Evolutionary conservation across 495 filamentous ascomycete species (phyloP).

Genomic region (Corynascus novoguineensis): DNA sequence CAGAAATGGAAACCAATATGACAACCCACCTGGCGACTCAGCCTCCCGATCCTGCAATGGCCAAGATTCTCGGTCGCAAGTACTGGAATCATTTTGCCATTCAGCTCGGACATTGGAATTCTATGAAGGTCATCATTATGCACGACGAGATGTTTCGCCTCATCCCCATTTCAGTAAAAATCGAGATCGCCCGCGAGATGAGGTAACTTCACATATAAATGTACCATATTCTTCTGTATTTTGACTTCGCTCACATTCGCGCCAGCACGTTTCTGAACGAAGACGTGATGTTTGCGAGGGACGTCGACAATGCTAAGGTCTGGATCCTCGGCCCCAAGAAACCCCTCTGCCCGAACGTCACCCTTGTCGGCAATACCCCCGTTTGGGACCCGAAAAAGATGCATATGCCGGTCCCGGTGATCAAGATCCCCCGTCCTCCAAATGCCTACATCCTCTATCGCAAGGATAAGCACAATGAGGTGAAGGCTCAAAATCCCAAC

Average conservation of each 20-base stretch:
- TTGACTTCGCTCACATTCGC: not conserved
- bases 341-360: conserved; percentile 5
- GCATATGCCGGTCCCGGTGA: not conserved
- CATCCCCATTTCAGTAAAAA: conserved; percentile 2
- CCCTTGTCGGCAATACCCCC: conserved; percentile 4
- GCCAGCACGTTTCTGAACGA: conserved; percentile 7
- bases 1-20: not conserved
- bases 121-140: conserved; percentile 21
- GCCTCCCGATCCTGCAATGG: not conserved
- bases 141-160: conserved; percentile 8
- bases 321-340: conserved; percentile 18
- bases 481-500: conserved; percentile 11
- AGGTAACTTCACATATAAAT: conserved; percentile 8
- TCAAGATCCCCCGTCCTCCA: conserved; percentile 21
- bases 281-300: conserved; percentile 18
- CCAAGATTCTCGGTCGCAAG: conserved; percentile 7
- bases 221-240: not conserved
- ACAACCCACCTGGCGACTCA: not conserved
- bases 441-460: conserved; percentile 29
- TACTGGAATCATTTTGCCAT: conserved; percentile 21
- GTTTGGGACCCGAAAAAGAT: conserved; percentile 15
- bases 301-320: conserved; percentile 8
- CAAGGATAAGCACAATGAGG: conserved; percentile 14
- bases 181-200: conserved; percentile 11
- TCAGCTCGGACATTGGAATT: conserved; percentile 19